These are phyloP conservation scores for Pythium volutum DNA, from an alignment of 352 stramenopile species.

Conservation along the genomic window DNA sequence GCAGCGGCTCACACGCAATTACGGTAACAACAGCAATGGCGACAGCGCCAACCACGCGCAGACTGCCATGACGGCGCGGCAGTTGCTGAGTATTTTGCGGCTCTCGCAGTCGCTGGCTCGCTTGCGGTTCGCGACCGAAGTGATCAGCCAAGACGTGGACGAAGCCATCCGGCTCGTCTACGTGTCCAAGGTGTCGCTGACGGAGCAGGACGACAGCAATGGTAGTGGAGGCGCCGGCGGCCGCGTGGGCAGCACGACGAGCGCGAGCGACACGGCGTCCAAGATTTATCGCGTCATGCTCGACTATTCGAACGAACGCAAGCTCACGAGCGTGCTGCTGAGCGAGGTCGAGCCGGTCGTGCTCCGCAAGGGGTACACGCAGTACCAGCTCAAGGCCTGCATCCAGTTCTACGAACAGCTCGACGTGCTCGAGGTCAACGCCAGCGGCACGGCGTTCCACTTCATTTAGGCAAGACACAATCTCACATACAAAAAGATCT, in stretches of 20 bases:
- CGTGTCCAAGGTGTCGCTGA: slow-evolving; percentile 96
- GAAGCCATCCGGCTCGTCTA: slow-evolving; percentile 97
- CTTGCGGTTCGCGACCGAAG: slow-evolving; percentile 93
- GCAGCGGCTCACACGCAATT: slow-evolving; percentile 44
- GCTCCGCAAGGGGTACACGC: slow-evolving; percentile 95
- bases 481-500: slow-evolving; percentile 6
- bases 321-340: slow-evolving; percentile 74
- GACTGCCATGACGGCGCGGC: slow-evolving; percentile 97
- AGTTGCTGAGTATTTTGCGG: slow-evolving; percentile 98
- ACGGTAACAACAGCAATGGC: slow-evolving; percentile 24
- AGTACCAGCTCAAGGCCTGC: slow-evolving; percentile 92
- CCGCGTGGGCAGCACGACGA: slow-evolving; percentile 23
- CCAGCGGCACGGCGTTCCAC: slow-evolving; percentile 71
- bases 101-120: slow-evolving; percentile 96
- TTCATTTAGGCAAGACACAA: slow-evolving; percentile 65
- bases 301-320: slow-evolving; percentile 88
- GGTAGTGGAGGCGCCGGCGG: slow-evolving; percentile 21
- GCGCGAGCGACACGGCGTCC: slow-evolving; percentile 89
- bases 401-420: slow-evolving; percentile 93
- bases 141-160: slow-evolving; percentile 97
- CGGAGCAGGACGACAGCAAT: slow-evolving; percentile 82
- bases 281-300: slow-evolving; percentile 95
- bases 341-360: slow-evolving; percentile 93
- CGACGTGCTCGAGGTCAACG: slow-evolving; percentile 82
- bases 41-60: slow-evolving; percentile 86